These are phyloP conservation scores for Lasiodiplodia citricola DNA, from an alignment of 2,329 filamentous ascomycete genomes.

Conservation along the genomic window DNA sequence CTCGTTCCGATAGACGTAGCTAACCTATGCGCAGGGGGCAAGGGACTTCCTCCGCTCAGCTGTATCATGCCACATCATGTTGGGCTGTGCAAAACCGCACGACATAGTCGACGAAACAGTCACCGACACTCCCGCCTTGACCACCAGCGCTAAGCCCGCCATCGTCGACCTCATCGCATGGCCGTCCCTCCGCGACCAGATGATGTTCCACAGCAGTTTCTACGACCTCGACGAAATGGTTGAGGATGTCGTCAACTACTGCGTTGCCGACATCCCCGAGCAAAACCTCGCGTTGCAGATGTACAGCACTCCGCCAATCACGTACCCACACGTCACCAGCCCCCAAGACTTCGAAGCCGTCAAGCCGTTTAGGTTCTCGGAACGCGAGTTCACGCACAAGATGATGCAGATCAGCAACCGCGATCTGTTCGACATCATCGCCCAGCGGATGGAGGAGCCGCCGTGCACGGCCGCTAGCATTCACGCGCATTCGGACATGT, in stretches of 20 bases:
- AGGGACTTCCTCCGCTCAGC: conserved; percentile 1
- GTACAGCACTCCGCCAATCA: neutral
- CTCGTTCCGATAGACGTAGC: too few relatives aligned
- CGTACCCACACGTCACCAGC: neutral
- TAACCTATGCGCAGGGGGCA: neutral
- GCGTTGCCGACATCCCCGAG: conserved; percentile 14
- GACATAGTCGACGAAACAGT: neutral
- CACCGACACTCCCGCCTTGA: neutral
- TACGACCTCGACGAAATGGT: conserved; percentile 20
- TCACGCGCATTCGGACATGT: neutral
- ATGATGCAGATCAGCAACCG: neutral
- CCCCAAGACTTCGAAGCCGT: neutral
- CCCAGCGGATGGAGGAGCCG: neutral
- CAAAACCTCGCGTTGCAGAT: conserved; percentile 11
- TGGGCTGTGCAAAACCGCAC: conserved; percentile 1
- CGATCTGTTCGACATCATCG: conserved; percentile 4
- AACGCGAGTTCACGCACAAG: neutral
- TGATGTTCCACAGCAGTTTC: conserved; percentile 18
- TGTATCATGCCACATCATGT: conserved; percentile 1
- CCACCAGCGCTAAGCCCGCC: neutral
- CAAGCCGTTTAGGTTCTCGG: neutral
- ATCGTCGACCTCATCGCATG: conserved; percentile 25
- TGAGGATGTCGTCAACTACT: conserved; percentile 19
- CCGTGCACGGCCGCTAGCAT: neutral
- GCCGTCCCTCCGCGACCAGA: conserved; percentile 24